A percentile compares a stretch with the other conserved stretches of the same genome.
Evolutionary conservation across 441 rosid species (phyloP).

Genomic region (Erysimum cheiri): DNA sequence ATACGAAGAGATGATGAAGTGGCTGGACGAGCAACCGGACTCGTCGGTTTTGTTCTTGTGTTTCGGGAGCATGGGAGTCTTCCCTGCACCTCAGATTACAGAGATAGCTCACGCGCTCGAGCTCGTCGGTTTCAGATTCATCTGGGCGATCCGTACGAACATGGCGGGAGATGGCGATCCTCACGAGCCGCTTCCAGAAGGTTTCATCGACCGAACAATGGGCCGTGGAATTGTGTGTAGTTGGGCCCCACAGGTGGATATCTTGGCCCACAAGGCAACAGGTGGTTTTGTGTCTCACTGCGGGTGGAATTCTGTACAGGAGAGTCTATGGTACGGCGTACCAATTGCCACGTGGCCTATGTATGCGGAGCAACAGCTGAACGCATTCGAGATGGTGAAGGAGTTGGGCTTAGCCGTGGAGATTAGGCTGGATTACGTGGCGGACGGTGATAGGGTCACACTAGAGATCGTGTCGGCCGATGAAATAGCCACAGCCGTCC

Average conservation of each 20-base stretch:
- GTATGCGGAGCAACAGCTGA: constrained; percentile 59
- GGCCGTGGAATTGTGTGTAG: constrained; percentile 53
- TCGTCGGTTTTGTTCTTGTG: constrained; percentile 51
- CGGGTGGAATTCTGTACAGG: constrained; percentile 62
- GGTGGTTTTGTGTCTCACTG: constrained; percentile 65
- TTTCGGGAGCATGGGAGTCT: constrained; percentile 51
- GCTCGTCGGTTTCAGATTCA: constrained; percentile 40
- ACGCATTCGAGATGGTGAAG: constrained; percentile 52
- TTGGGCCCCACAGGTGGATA: constrained; percentile 60
- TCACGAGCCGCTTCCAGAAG: constrained; percentile 49
- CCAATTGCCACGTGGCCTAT: constrained; percentile 55
- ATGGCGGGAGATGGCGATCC: constrained; percentile 38
- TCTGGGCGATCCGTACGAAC: constrained; percentile 42
- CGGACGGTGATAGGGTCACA: constrained; percentile 31
- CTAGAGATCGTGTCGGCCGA: constrained; percentile 43
- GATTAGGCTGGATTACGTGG: constrained; percentile 47
- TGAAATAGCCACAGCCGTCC: constrained; percentile 46
- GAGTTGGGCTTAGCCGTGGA: constrained; percentile 51
- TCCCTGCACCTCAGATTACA: constrained; percentile 44
- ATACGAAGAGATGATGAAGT: constrained; percentile 43
- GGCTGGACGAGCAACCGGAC: constrained; percentile 49
- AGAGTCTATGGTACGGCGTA: constrained; percentile 60
- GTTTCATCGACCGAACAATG: constrained; percentile 48
- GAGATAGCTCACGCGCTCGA: constrained; percentile 51
- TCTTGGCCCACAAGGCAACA: constrained; percentile 52